Evolutionary conservation across 305 asterid genomes (phyloP).

Genomic region (Solanum hybrid): DNA sequence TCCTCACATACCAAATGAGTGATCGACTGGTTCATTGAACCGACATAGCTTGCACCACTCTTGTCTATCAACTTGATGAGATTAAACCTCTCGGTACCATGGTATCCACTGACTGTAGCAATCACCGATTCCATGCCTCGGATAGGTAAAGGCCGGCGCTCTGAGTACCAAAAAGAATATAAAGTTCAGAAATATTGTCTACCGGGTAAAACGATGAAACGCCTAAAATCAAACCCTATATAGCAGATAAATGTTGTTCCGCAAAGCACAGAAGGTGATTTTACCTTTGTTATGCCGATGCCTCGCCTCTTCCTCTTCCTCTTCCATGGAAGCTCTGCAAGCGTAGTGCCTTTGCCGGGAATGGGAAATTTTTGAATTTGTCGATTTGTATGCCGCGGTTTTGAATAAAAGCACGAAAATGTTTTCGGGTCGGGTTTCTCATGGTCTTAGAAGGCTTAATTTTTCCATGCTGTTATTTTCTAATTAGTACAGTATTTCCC

Average conservation of each 20-base stretch:
- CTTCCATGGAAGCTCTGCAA: constrained; percentile 13
- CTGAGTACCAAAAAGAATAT: not conserved
- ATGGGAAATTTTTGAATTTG: constrained; percentile 12
- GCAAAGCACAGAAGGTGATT: not conserved
- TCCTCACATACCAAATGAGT: constrained; percentile 26
- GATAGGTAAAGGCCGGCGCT: constrained; percentile 6
- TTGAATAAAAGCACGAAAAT: not conserved
- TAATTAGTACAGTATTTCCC: not conserved
- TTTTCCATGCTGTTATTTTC: not conserved
- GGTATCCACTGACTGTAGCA: constrained; percentile 66
- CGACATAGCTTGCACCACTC: constrained; percentile 58
- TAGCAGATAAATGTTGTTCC: not conserved
- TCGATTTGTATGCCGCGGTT: not conserved
- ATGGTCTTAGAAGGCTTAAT: not conserved
- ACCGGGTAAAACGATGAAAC: not conserved
- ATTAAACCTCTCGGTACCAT: constrained; percentile 57
- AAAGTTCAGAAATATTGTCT: not conserved
- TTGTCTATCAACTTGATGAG: constrained; percentile 43
- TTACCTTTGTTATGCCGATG: constrained; percentile 4
- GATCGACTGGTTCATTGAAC: constrained; percentile 24
- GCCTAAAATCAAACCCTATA: constrained; percentile 7
- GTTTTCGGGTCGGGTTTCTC: not conserved
- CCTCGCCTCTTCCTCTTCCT: not conserved
- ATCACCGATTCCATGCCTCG: constrained; percentile 22
- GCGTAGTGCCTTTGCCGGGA: constrained; percentile 12